These are phyloP conservation scores for Elsinoe arachidis DNA, from an alignment of 2,329 filamentous ascomycete genomes.

Conservation along the genomic window DNA sequence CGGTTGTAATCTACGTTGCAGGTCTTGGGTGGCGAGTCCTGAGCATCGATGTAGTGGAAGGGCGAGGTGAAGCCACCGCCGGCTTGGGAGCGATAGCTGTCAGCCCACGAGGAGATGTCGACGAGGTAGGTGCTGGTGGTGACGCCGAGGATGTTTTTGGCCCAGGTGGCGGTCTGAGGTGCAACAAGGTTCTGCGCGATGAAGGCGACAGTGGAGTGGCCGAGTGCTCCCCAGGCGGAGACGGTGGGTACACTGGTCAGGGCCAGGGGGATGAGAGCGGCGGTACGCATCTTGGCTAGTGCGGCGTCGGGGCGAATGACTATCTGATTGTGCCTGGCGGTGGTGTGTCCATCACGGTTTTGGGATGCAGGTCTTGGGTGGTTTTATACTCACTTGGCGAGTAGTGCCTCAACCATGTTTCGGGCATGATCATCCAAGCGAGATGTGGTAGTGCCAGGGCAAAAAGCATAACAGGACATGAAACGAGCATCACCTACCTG, in stretches of 20 bases:
- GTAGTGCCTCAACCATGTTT: not conserved
- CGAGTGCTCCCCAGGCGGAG: constrained; percentile 44
- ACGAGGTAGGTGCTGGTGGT: constrained; percentile 42
- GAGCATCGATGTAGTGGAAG: constrained; percentile 46
- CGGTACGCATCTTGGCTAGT: constrained; percentile 11
- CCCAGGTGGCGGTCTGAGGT: constrained; percentile 36
- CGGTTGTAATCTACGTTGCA: constrained; percentile 31
- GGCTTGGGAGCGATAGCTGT: constrained; percentile 41
- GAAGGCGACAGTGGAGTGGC: constrained; percentile 47
- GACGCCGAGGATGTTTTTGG: constrained; percentile 35
- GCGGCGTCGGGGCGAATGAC: not conserved
- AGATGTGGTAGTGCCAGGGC: constrained; percentile 1
- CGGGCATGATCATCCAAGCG: not conserved
- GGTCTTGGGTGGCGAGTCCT: constrained; percentile 19
- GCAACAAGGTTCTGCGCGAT: constrained; percentile 44
- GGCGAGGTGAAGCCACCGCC: constrained; percentile 40
- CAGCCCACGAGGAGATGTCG: constrained; percentile 47
- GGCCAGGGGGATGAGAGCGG: constrained; percentile 5
- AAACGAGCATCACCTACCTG: constrained; percentile 9
- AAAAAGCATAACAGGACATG: not conserved
- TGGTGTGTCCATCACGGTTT: constrained; percentile 3
- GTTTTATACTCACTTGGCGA: constrained; percentile 9
- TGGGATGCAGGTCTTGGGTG: not conserved
- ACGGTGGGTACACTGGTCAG: constrained; percentile 16
- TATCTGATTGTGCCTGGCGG: not conserved